Conservation (phyloP, 78 protist genomes). For the Pelomyxa schiedti region DNA sequence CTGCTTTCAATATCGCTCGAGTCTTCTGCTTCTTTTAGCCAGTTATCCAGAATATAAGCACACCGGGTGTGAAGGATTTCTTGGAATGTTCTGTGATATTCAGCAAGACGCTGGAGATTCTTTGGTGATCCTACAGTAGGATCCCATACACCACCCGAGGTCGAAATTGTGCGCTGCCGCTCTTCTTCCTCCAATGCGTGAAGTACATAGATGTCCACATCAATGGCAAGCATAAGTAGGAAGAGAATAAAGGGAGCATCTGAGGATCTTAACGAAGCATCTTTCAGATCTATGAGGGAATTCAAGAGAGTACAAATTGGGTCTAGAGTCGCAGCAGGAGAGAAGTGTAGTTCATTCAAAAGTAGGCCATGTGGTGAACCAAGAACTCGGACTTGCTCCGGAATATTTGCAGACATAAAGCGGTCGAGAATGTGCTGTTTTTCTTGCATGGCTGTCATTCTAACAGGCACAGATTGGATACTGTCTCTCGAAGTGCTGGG, state of each 20-base stretch:
- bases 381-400: background rate
- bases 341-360: slow-evolving; percentile 36
- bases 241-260: background rate
- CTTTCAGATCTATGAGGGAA: background rate
- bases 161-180: background rate
- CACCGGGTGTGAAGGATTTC: background rate
- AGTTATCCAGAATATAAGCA: background rate
- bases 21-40: slow-evolving; percentile 5
- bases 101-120: no score
- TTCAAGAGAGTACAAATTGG: slow-evolving; percentile 7
- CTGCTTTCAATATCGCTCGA: background rate
- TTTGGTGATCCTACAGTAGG: no score
- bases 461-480: background rate
- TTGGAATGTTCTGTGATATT: no score
- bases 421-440: background rate
- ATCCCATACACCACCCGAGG: no score
- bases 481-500: background rate
- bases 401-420: background rate
- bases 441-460: background rate
- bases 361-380: slow-evolving; percentile 43
- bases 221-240: background rate
- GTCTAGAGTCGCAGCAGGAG: slow-evolving; percentile 14
- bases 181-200: background rate
- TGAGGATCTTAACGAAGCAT: background rate
- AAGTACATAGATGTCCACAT: background rate